Percentiles rank a stretch among this genome's conserved stretches.
phyloP scores from a whole-genome alignment of 768 basidiomycete genomes.

The Dioszegia hungarica region DNA sequence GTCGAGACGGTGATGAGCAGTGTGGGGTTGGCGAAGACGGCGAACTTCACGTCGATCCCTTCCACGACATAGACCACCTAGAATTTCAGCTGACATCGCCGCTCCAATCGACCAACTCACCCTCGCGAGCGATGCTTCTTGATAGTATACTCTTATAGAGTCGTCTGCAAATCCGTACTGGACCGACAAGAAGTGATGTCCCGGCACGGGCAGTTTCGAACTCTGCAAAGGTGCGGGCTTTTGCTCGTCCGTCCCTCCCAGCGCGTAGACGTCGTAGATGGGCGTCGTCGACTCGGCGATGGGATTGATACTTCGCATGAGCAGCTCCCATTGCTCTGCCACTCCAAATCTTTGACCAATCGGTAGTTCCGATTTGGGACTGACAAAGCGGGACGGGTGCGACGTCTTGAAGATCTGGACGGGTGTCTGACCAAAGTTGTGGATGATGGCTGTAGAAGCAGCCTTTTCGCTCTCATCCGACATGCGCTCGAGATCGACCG shows the following conservation, averaged over 20 bases:
- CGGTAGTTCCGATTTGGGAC: constrained; percentile 69
- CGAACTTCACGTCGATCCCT: constrained; percentile 65
- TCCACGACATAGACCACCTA: constrained; percentile 75
- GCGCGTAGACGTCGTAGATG: constrained; percentile 19
- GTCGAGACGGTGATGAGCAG: constrained; percentile 74
- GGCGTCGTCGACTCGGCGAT: constrained; percentile 30
- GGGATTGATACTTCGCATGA: constrained; percentile 40
- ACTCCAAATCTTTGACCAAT: constrained; percentile 68
- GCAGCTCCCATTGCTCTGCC: constrained; percentile 69
- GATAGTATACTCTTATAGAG: constrained; percentile 34
- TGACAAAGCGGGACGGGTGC: constrained; percentile 66
- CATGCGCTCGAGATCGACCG: constrained; percentile 82
- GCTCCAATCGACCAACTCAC: not conserved
- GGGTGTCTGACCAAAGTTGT: constrained; percentile 94
- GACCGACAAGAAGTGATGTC: constrained; percentile 24
- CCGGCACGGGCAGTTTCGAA: constrained; percentile 25
- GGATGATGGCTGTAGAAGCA: constrained; percentile 89
- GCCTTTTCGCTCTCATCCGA: constrained; percentile 80
- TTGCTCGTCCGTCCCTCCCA: constrained; percentile 10
- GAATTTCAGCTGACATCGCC: not conserved
- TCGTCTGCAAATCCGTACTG: constrained; percentile 43
- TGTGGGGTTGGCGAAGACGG: constrained; percentile 67
- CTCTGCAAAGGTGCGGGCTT: constrained; percentile 21
- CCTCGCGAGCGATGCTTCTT: constrained; percentile 10
- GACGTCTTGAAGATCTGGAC: constrained; percentile 70